Evolutionary conservation across 345 rosid species (phyloP).

Genomic region (Sonneratia caseolaris): DNA sequence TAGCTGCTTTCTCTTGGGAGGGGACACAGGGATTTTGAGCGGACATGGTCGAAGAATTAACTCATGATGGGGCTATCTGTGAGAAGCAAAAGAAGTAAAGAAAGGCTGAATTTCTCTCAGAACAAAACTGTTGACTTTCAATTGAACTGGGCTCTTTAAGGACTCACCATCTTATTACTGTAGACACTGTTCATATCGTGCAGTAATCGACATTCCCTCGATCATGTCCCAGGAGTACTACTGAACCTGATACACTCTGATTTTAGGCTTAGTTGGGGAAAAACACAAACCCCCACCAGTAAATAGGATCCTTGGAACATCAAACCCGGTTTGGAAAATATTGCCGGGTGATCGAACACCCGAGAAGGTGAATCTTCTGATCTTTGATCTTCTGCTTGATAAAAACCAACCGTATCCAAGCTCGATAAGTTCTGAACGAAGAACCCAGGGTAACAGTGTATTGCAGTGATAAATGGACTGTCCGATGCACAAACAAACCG

Average conservation of each 20-base stretch:
- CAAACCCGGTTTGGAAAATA: not conserved
- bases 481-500: not conserved
- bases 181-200: too few species aligned
- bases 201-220: too few species aligned
- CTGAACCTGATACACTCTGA: too few species aligned
- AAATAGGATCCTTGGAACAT: too few species aligned
- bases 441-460: too few species aligned
- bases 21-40: not conserved
- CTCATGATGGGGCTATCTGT: not conserved
- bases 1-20: not conserved
- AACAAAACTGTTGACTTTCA: not conserved
- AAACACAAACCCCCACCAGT: too few species aligned
- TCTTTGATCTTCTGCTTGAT: too few species aligned
- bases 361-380: not conserved
- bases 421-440: too few species aligned
- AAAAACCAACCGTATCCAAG: too few species aligned
- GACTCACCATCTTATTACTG: not conserved
- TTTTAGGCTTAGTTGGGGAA: too few species aligned
- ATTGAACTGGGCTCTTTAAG: not conserved
- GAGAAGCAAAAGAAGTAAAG: not conserved
- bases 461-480: not conserved
- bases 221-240: too few species aligned
- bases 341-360: not conserved
- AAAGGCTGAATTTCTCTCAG: too few species aligned
- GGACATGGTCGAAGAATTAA: not conserved